A percentile compares a stretch with the other conserved stretches of the same genome.
Evolutionary conservation across 2,329 filamentous ascomycete species (phyloP).

Genomic region (Chrysosporium queenslandicum): DNA sequence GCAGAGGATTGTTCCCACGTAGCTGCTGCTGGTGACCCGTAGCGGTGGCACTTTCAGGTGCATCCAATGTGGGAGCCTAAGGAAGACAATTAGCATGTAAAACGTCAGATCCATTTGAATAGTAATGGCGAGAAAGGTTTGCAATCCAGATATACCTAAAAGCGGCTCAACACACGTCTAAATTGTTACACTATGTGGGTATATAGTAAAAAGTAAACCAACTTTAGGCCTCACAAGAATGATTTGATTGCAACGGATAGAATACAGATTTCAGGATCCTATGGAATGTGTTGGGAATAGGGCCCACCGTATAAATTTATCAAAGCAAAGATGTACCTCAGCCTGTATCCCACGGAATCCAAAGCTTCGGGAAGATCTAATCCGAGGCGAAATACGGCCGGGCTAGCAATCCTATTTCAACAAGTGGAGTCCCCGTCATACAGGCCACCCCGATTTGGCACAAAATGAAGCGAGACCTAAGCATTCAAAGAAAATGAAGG

Average conservation of each 20-base stretch:
- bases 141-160: background rate
- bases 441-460: slow-evolving; percentile 2
- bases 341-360: slow-evolving; percentile 17
- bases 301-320: too few species aligned
- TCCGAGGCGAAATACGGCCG: slow-evolving; percentile 11
- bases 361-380: slow-evolving; percentile 7
- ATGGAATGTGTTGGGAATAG: too few species aligned
- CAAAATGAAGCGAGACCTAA: background rate
- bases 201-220: too few species aligned
- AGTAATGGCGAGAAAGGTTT: background rate
- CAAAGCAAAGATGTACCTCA: slow-evolving; percentile 22
- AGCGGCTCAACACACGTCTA: too few species aligned
- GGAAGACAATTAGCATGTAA: background rate
- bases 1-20: background rate
- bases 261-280: too few species aligned
- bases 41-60: background rate
- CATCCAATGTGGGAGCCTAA: background rate
- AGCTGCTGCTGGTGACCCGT: background rate
- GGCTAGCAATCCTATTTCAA: background rate
- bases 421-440: background rate
- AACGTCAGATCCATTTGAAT: too few species aligned
- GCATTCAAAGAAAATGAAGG: background rate
- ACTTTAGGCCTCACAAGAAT: too few species aligned
- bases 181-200: too few species aligned
- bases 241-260: background rate